A percentile compares a stretch with the other conserved stretches of the same genome.
phyloP scores from a whole-genome alignment of 257 asterid species.

The Solanum etuberosum region DNA sequence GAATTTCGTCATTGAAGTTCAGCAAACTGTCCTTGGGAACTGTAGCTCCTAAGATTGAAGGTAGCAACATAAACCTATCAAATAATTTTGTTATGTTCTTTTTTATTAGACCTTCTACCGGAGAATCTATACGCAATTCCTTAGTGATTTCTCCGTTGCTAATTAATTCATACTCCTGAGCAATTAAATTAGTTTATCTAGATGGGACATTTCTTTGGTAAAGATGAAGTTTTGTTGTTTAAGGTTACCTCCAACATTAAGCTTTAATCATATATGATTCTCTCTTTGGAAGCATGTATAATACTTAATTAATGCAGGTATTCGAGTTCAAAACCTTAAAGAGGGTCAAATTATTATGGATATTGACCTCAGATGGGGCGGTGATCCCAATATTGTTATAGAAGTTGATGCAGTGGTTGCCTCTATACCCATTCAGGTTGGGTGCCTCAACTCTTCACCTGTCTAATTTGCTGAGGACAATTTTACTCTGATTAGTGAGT shows the following conservation, averaged over 20 bases:
- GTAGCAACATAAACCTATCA: conserved; percentile 16
- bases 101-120: not conserved
- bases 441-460: conserved; percentile 7
- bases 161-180: not conserved
- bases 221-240: not conserved
- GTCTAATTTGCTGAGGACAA: not conserved
- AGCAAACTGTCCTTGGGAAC: conserved; percentile 92
- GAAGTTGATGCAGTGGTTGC: conserved; percentile 93
- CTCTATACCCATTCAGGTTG: conserved; percentile 92
- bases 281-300: not conserved
- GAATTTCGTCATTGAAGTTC: conserved; percentile 79
- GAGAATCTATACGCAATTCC: not conserved
- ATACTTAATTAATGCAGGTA: conserved; percentile 44
- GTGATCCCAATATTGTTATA: conserved; percentile 88
- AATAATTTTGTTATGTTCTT: not conserved
- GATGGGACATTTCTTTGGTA: not conserved
- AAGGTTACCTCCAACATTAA: not conserved
- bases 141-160: not conserved
- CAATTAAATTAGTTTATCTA: not conserved
- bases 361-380: conserved; percentile 98
- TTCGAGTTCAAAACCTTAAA: conserved; percentile 96
- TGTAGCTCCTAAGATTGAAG: conserved; percentile 98
- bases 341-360: conserved; percentile 98
- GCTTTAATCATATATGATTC: not conserved
- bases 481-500: not conserved